Conservation (phyloP, 1,284 basidiomycete genomes). For the Ceratobasidium sp. region DNA sequence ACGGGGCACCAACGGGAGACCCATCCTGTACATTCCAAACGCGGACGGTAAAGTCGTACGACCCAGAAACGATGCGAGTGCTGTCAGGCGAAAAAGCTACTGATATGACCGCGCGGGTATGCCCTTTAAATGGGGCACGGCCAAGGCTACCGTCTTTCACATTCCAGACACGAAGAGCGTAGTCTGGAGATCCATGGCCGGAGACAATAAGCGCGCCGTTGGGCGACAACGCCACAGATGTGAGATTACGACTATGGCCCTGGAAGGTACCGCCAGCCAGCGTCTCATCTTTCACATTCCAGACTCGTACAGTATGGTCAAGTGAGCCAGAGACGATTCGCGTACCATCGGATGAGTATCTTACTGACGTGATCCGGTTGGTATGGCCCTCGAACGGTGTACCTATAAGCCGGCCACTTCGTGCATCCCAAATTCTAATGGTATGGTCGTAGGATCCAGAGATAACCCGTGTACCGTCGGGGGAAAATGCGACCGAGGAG, state of each 20-base stretch:
- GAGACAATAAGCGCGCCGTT: too few species aligned
- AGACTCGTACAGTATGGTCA: slow-evolving; percentile 34
- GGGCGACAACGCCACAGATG: neutral
- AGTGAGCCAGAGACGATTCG: slow-evolving; percentile 31
- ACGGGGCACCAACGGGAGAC: neutral
- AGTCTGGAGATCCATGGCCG: too few species aligned
- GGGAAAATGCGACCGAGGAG: neutral
- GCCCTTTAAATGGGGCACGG: neutral
- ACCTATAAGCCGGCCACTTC: neutral
- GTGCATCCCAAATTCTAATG: neutral
- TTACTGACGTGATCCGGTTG: slow-evolving; percentile 3
- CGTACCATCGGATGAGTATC: slow-evolving; percentile 35
- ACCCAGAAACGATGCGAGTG: slow-evolving; percentile 28
- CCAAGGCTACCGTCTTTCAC: neutral
- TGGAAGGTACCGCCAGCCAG: neutral
- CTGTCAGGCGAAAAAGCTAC: slow-evolving; percentile 39
- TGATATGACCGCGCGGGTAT: neutral
- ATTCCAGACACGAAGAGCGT: too few species aligned
- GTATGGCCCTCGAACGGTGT: neutral
- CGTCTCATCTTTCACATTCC: slow-evolving; percentile 25
- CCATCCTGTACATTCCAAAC: slow-evolving; percentile 36
- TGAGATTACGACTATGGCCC: neutral
- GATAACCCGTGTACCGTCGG: neutral
- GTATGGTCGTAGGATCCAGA: neutral
- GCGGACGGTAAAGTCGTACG: slow-evolving; percentile 32